Evolutionary conservation across 176 grass and related monocot species (phyloP).

Genomic region (Paspalum notatum): DNA sequence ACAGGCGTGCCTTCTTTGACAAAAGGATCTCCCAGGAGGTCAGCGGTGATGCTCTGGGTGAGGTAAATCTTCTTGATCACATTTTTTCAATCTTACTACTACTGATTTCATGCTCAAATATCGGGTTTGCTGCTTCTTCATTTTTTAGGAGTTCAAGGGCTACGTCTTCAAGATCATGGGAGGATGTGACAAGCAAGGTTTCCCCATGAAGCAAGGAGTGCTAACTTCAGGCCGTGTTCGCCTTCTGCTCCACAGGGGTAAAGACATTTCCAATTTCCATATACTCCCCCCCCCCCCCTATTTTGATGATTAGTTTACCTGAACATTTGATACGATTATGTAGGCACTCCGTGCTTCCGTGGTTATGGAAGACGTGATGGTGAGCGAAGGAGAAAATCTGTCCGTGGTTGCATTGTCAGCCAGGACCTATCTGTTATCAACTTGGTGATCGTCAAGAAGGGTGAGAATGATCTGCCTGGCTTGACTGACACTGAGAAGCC

Average conservation of each 20-base stretch:
- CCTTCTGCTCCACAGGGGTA: constrained; percentile 85
- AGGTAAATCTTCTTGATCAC: constrained; percentile 45
- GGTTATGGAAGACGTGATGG: constrained; percentile 80
- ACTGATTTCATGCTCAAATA: not conserved
- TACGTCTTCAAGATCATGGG: constrained; percentile 98
- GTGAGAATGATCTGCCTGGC: constrained; percentile 79
- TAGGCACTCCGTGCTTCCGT: constrained; percentile 93
- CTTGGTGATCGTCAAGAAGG: constrained; percentile 95
- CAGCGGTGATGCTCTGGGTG: constrained; percentile 68
- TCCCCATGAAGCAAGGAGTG: constrained; percentile 97
- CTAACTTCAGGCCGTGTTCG: constrained; percentile 82
- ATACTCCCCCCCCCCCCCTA: not conserved
- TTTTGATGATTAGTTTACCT: not conserved
- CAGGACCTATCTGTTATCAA: constrained; percentile 89
- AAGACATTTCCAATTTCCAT: not conserved
- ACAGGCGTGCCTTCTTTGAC: constrained; percentile 75
- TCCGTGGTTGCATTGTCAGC: constrained; percentile 95
- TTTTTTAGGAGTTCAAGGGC: constrained; percentile 81
- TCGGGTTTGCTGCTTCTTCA: not conserved
- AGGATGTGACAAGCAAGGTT: constrained; percentile 90
- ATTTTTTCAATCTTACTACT: not conserved
- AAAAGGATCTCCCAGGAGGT: constrained; percentile 94
- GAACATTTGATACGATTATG: not conserved
- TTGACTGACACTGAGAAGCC: constrained; percentile 91
- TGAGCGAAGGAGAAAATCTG: constrained; percentile 90